phyloP scores from a whole-genome alignment of 805 yeast genomes.

The Ogataea philodendri region DNA sequence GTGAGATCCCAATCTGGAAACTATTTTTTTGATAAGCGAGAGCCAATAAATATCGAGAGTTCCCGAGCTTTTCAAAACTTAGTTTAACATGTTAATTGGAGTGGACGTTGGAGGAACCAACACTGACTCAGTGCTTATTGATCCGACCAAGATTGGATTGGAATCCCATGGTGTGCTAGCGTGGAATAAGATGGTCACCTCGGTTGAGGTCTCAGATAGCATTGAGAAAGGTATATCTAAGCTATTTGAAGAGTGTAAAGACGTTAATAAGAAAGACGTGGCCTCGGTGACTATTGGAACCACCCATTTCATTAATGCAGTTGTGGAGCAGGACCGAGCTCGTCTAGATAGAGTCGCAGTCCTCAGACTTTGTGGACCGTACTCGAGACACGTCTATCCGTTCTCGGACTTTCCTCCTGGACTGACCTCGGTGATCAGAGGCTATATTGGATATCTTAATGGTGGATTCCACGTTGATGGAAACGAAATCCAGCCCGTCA shows the following conservation, averaged over 20 bases:
- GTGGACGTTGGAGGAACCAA: slow-evolving; percentile 55
- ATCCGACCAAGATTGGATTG: slow-evolving; percentile 32
- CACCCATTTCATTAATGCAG: slow-evolving; percentile 51
- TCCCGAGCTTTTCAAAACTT: background rate
- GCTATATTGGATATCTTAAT: slow-evolving; percentile 36
- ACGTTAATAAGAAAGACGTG: slow-evolving; percentile 29
- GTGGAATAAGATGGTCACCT: slow-evolving; percentile 44
- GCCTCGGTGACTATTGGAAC: slow-evolving; percentile 49
- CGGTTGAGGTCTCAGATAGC: slow-evolving; percentile 44
- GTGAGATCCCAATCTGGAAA: no score
- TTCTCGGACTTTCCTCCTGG: slow-evolving; percentile 46
- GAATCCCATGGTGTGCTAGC: slow-evolving; percentile 37
- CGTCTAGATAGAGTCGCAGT: slow-evolving; percentile 45
- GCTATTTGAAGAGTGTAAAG: slow-evolving; percentile 30
- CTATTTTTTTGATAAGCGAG: background rate
- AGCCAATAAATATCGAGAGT: background rate
- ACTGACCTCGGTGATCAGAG: slow-evolving; percentile 34
- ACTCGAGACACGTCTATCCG: slow-evolving; percentile 38
- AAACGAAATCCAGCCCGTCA: slow-evolving; percentile 34
- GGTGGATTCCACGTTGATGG: slow-evolving; percentile 48
- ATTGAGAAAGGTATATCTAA: slow-evolving; percentile 37
- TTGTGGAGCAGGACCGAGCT: slow-evolving; percentile 43
- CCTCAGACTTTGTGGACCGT: slow-evolving; percentile 45
- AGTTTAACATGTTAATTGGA: slow-evolving; percentile 37
- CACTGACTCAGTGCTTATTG: slow-evolving; percentile 46